Conservation (phyloP, 176 grass and related monocot genomes). For the Melocanna baccifera region DNA sequence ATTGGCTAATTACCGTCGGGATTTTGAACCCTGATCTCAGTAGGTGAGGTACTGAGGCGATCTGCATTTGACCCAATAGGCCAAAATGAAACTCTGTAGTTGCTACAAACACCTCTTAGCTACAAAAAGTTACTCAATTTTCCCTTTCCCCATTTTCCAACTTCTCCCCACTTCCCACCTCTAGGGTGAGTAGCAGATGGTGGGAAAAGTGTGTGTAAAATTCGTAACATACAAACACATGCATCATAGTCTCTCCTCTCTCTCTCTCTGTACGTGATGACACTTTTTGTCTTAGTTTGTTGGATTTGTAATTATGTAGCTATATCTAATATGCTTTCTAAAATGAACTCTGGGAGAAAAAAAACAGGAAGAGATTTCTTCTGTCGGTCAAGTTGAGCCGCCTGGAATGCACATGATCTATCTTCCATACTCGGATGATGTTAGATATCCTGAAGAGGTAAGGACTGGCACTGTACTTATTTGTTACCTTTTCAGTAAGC, state of each 20-base stretch:
- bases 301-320: constrained; percentile 9
- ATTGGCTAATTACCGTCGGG: too few species aligned
- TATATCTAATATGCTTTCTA: constrained; percentile 7
- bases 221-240: not conserved
- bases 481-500: not conserved
- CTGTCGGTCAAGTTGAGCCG: constrained; percentile 64
- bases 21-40: too few species aligned
- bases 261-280: not conserved
- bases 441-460: constrained; percentile 89
- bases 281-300: not conserved
- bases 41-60: not conserved
- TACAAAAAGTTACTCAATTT: not conserved
- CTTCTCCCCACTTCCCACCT: not conserved
- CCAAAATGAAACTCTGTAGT: not conserved
- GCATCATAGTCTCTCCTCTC: not conserved
- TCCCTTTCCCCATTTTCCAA: not conserved
- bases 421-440: constrained; percentile 95
- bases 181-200: not conserved
- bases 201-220: not conserved
- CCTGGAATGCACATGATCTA: constrained; percentile 96
- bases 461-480: constrained; percentile 19
- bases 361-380: constrained; percentile 76
- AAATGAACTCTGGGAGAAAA: constrained; percentile 29
- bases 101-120: not conserved
- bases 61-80: constrained; percentile 2